Evolutionary conservation across 129 eudicot genomes (phyloP).

Genomic region (Helianthus tuberosus): DNA sequence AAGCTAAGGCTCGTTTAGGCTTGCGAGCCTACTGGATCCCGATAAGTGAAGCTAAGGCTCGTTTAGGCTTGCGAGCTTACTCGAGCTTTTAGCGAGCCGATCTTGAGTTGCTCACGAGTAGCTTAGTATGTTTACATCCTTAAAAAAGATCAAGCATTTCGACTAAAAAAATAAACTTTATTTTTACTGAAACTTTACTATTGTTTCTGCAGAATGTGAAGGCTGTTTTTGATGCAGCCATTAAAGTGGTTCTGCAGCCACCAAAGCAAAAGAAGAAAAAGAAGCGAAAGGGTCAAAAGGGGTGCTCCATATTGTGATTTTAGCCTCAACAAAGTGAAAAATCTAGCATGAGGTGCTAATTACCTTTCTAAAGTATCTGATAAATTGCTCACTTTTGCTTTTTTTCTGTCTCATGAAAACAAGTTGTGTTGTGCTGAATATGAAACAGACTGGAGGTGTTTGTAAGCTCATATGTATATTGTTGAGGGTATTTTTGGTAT

Average conservation of each 20-base stretch:
- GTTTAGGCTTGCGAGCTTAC: too few relatives aligned
- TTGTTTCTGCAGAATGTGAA: constrained; percentile 73
- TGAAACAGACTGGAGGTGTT: constrained; percentile 30
- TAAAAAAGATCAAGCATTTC: background rate
- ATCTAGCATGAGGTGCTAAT: constrained; percentile 30
- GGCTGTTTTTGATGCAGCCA: constrained; percentile 95
- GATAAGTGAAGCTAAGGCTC: too few relatives aligned
- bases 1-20: too few relatives aligned
- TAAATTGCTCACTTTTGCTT: constrained; percentile 36
- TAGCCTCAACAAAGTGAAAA: constrained; percentile 6
- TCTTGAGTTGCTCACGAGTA: too few relatives aligned
- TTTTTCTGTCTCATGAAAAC: constrained; percentile 35
- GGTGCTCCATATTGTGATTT: constrained; percentile 61
- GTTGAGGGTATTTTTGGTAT: constrained; percentile 39
- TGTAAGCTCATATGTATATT: constrained; percentile 32
- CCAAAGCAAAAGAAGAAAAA: constrained; percentile 94
- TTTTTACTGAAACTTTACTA: constrained; percentile 6
- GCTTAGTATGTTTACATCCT: too few relatives aligned
- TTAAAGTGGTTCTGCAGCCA: constrained; percentile 92
- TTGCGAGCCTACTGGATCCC: too few relatives aligned
- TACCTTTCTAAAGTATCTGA: constrained; percentile 34
- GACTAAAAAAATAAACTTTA: background rate
- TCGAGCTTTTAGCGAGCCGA: too few relatives aligned
- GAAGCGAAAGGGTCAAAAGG: constrained; percentile 88
- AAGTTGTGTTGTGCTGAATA: constrained; percentile 27